Base-by-base conservation (phyloP, 2,329 filamentous ascomycete genomes). In the Epicoccum sorghinum region DNA sequence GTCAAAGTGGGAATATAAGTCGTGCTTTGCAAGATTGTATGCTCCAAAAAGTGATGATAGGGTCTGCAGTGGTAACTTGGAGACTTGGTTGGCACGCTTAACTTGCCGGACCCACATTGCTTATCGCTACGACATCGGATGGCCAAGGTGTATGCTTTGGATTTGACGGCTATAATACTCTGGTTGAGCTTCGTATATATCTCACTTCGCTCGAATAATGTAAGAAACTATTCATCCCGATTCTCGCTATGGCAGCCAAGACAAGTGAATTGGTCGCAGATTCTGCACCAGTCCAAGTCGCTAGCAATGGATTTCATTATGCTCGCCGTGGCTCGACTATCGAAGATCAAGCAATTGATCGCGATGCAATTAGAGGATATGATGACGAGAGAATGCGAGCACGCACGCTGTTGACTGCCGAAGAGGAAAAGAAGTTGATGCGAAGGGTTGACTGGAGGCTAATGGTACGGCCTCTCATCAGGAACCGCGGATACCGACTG, bases 401-500 rank as follows among this genome's bases (percentile, higher is more conserved):
- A 3, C 52, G 55, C n/a, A 54, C 58, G 14, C 44, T 61, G 10
- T 47, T 60, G 41, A 57, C 57, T 1, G 69, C 70, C 0, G 75
- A 73, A 4, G 79, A 81, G 53, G 79, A 81, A 55, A 80, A 75
- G 58, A 79, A 70, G 51, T 60, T 81, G 9, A 65, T 66, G 33
- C 52, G 61, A 5, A 61, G 60, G 29, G 49, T 66, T 2, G 63
- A 66, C 22, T 50, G 57, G 39, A 53, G 48, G 4, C 57, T 65
- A 22, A 52, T 66, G 48, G 47, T 49, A 36, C 12, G 13, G 18
- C 13, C 3, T 42, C 12, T 3, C 24, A 7, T 12, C 36, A 40
- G 6, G 13, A 7, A 33, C 9, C 18, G 24, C 24, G 14, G 24
- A 41, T 4, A 4, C 4, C 8, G 18, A 30, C n/a, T 38, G 8